Base-by-base conservation (phyloP, 2,329 filamentous ascomycete genomes). In the Penicillium sp. region DNA sequence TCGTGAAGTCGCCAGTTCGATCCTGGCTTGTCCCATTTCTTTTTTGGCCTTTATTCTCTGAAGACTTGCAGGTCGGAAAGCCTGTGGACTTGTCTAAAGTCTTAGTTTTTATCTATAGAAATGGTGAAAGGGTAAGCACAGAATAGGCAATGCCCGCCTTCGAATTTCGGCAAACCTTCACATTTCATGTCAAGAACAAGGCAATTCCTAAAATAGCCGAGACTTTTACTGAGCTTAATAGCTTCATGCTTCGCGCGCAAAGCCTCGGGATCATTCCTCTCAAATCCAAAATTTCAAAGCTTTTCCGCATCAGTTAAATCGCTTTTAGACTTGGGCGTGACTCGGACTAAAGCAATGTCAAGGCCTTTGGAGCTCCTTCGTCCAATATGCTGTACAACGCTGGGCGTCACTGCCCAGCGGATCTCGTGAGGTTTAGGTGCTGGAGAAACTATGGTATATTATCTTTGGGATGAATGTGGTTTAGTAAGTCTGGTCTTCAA, bases 361-460 rank as follows among this genome's bases (percentile, higher is more conserved):
- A 9, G 31, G 7, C 31, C 66, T 60, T 78, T 78, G 6, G 71
- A 74, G 52, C 74, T 80, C 62, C 70, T 74, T 36, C 72, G 60
- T 4, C 79, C 78, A 18, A 81, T 66, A 64, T 82, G 79, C 65
- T 81, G 79, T 31, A 82, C 60, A 2, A 81, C 64, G 47, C 72
- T 75, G 1, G 79, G 79, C 6, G 72, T 76, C 19, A 80, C 51
- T 2, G 77, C 78, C 69, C 74, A 81, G 18, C 79, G 70, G 40
- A 75, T 59, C 58, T 77, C 69, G 2, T 22, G 22, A 22, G 22
- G 22, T 22, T 22, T 22, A 4, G 22, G 22, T 22, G 22, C 22
- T 22, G 22, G 22, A 22, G 2, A 22, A 22, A 22, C 22, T 22
- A 22, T 22, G 22, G 22, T 4, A 22, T 22, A 22, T 22, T 22